Percentiles rank a stretch among this genome's conserved stretches.
Evolutionary conservation across 441 rosid genomes (phyloP).

Genomic region (Aquilaria agallochum): DNA sequence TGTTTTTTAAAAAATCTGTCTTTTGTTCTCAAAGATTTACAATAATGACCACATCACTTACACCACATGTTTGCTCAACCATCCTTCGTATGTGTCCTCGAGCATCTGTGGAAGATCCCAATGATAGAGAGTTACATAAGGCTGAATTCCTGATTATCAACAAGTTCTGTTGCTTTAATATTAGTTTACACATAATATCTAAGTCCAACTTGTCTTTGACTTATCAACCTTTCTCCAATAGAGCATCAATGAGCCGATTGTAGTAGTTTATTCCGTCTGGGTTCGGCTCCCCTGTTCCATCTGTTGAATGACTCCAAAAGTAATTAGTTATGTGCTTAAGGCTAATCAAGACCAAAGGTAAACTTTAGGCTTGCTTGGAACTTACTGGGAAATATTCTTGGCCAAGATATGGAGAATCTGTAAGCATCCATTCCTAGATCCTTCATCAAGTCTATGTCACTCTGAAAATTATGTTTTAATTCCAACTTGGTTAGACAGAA

Average conservation of each 20-base stretch:
- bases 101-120: constrained; percentile 81
- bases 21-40: neutral
- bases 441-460: constrained; percentile 76
- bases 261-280: constrained; percentile 65
- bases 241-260: constrained; percentile 58
- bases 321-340: constrained; percentile 12
- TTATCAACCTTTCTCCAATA: constrained; percentile 52
- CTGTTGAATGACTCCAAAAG: constrained; percentile 32
- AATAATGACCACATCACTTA: constrained; percentile 21
- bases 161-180: constrained; percentile 12
- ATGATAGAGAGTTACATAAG: constrained; percentile 67
- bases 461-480: constrained; percentile 30
- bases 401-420: constrained; percentile 89
- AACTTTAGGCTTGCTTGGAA: neutral
- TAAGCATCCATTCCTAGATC: constrained; percentile 89
- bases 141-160: constrained; percentile 50
- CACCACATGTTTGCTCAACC: constrained; percentile 52
- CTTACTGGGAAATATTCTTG: constrained; percentile 86
- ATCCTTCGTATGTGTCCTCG: constrained; percentile 66
- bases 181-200: neutral
- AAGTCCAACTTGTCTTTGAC: neutral
- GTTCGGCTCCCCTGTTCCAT: constrained; percentile 76
- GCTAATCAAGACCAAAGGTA: neutral
- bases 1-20: neutral
- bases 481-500: constrained; percentile 6